phyloP scores from a whole-genome alignment of 805 yeast species.

The Candida nemodendra region DNA sequence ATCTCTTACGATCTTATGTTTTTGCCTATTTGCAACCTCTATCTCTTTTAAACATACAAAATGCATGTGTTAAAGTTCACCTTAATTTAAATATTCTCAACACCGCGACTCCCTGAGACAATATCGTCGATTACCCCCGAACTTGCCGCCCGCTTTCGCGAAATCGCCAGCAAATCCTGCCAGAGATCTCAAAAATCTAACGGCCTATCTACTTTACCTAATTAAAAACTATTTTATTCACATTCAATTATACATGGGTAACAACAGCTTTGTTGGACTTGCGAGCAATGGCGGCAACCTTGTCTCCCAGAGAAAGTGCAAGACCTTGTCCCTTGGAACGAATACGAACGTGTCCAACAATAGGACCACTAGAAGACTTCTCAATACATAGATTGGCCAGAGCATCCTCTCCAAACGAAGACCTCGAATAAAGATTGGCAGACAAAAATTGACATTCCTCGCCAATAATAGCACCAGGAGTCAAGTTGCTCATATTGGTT shows the following conservation, averaged over 20 bases:
- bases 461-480: conserved; percentile 88
- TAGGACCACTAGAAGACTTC: conserved; percentile 67
- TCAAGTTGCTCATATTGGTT: conserved; percentile 91
- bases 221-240: too few species aligned
- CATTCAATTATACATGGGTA: conserved; percentile 22
- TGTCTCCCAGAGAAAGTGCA: conserved; percentile 91
- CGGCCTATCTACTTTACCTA: too few species aligned
- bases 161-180: too few species aligned
- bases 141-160: too few species aligned
- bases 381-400: conserved; percentile 94
- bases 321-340: conserved; percentile 98
- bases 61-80: too few species aligned
- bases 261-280: conserved; percentile 41
- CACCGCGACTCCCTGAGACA: too few species aligned
- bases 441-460: conserved; percentile 89
- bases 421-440: conserved; percentile 89
- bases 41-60: too few species aligned
- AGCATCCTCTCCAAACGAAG: conserved; percentile 97
- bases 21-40: too few species aligned
- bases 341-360: conserved; percentile 92
- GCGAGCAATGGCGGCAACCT: conserved; percentile 81
- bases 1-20: background rate
- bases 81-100: too few species aligned
- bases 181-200: too few species aligned
- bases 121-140: too few species aligned